Base-by-base conservation (phyloP, 345 rosid species). In the Geranium rotundifolium region DNA sequence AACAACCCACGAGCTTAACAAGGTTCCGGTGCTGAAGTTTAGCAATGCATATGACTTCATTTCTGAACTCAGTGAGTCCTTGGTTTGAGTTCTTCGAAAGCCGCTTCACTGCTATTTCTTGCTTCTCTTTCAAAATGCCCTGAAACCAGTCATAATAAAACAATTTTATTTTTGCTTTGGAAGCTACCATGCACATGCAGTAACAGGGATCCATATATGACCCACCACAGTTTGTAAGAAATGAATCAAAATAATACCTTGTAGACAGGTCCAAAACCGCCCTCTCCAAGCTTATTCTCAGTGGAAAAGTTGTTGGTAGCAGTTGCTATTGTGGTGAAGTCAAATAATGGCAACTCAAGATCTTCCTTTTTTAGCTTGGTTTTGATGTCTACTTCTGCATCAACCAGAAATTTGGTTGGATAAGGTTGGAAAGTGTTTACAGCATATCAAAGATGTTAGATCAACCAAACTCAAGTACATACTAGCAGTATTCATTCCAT, bases 251-350 rank as follows among this genome's bases (percentile, higher is more conserved):
- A 29, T 41, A 10, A 63, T 74, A 74, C 72, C 71, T 60, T 54
- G 59, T 60, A 71, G 6, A 74, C 72, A 7, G 74, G 66, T 27
- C 81, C 78, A 68, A 67, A 77, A 56, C 78, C 78, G 19, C 75
- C 81, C 62, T 71, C 52, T 13, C 78, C 78, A 5, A 73, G 65
- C 61, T 58, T 66, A 19, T 73, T 72, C 20, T 61, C 16, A 4
- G 19, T 1, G 2, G 67, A 63, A 59, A 69, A 73, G 67, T 39
- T 57, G 27, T 59, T 57, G 19, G 75, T 73, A 37, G 77, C 77
- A 27, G 29, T 46, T 5, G 67, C 56, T 55, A 77, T 30, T 34
- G 63, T 59, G 8, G 16, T 59, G 5, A 73, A 64, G 61, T 67
- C 61, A 37, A 67, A 73, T 17, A 70, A 29, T 2, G 65, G 74